Conservation (phyloP, 305 asterid genomes). For the Ilex paraguariensis region DNA sequence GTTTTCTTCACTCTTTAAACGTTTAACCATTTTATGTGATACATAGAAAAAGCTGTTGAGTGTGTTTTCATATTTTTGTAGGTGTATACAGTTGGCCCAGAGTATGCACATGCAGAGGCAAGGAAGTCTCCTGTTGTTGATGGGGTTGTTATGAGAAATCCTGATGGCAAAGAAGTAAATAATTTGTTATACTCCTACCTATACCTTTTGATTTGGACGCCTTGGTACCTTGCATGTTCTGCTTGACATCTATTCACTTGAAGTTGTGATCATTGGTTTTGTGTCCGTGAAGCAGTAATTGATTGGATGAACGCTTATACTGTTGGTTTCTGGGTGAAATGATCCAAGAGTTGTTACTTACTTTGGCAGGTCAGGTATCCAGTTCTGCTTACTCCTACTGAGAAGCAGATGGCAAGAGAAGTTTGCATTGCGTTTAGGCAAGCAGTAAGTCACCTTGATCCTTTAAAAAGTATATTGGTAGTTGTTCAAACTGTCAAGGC, state of each 20-base stretch:
- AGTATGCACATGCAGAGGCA: constrained; percentile 99
- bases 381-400: constrained; percentile 86
- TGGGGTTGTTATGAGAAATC: constrained; percentile 99
- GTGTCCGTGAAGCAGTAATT: too few relatives aligned
- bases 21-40: too few relatives aligned
- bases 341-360: constrained; percentile 5
- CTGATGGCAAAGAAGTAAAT: constrained; percentile 91
- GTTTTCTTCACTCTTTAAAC: too few relatives aligned
- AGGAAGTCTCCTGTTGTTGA: constrained; percentile 99
- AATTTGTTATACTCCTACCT: too few relatives aligned
- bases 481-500: too few relatives aligned
- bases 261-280: too few relatives aligned
- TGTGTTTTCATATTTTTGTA: constrained; percentile 19
- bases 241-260: too few relatives aligned
- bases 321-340: not conserved
- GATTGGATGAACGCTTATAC: not conserved
- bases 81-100: constrained; percentile 99
- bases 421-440: constrained; percentile 94
- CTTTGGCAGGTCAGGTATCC: constrained; percentile 86
- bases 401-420: constrained; percentile 95
- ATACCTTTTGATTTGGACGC: too few relatives aligned
- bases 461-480: too few relatives aligned
- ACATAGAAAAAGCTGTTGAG: not conserved
- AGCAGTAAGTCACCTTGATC: constrained; percentile 54
- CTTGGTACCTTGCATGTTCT: too few relatives aligned